Evolutionary conservation across 2,329 filamentous ascomycete genomes (phyloP), one percentile per base, ranked within the genome.

Genomic region (Cladorrhinum sp.): DNA sequence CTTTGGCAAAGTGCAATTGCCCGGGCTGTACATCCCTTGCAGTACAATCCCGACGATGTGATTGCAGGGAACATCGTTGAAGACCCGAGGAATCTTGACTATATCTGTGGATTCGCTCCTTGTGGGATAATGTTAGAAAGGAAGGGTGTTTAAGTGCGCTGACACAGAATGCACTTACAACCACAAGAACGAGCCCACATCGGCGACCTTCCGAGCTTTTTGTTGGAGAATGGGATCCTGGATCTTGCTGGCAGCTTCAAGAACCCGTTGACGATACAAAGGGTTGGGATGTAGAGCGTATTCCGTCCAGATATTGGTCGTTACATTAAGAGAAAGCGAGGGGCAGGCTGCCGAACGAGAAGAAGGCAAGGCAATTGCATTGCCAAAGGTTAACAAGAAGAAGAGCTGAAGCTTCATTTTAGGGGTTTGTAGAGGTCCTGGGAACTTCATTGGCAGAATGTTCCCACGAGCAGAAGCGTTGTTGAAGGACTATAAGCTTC

Each of bases 21-120:
- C 85, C 69, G 84, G 81, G 65, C 85, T 83, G 50, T 85, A 85
- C 12, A 87, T 74, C 68, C 87, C 81, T 71, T 87, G 87, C 56
- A 87, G 81, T 56, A 87, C 84, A 57, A 87, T 68, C 57, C 75
- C 75, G 50, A 76, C 68, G 66, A 77, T 75, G 63, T 76, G 57
- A 50, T 69, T 60, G 70, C 74, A 76, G 23, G 74, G 72, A 1
- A 57, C 75, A 66, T 65, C 70, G 72, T 62, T 53, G 67, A 55
- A 76, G 73, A 70, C 74, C 74, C 20, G 57, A 69, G 61, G 75
- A 75, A 60, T 72, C 71, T 66, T 76, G 74, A 62, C 13, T 16
- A 29, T 1, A 12, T 29, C 27, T 25, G 50, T n/a, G 50, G 50
- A 10, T n/a, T n/a, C 6, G 24, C 50, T 16, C 23, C 27, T n/a